Base-by-base conservation (phyloP, 129 eudicot species). In the Saposhnikovia divaricata region DNA sequence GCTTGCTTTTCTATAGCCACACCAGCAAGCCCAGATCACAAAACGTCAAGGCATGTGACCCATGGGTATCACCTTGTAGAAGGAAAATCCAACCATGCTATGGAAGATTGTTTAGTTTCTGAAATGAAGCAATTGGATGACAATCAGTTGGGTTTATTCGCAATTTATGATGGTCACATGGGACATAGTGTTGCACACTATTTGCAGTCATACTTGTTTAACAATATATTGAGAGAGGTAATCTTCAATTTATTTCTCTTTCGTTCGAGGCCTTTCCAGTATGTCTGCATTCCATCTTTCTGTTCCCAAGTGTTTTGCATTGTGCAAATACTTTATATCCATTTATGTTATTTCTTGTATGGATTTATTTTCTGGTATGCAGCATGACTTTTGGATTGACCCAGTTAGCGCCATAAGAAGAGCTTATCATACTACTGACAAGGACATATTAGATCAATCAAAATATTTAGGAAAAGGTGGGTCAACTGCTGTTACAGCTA, bases 401-500 rank as follows among this genome's bases (percentile, higher is more conserved):
- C 83, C 97, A 9, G 87, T 82, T 76, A 69, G 70, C 69, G 98
- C 98, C 43, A 81, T 89, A 15, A 91, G 85, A 78, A 88, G 81
- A 77, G 98, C 97, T 10, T 93, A 93, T 84, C 80, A 84, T 31
- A 76, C 84, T 23, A 93, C 98, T 4, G 98, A 93, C 76, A 80
- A 89, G 14, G 90, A 87, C 6, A 93, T 93, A 75, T 78, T 93
- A 69, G 97, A 88, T 40, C 88, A 87, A 83, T 87, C 97, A 10
- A 82, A 86, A 65, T 71, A 85, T 46, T 72, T 95, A 84, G 98
- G 98, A 44, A 88, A 84, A 84, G 98, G 98, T 28, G 98, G 98
- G 25, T 95, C 98, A 31, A 95, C 98, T 74, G 98, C 98, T 18
- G 98, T 95, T 39, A 92, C 97, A 18, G 98, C 98, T 44, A 92